Conservation (phyloP, 2,329 filamentous ascomycete species). For the Xylaria sp. region DNA sequence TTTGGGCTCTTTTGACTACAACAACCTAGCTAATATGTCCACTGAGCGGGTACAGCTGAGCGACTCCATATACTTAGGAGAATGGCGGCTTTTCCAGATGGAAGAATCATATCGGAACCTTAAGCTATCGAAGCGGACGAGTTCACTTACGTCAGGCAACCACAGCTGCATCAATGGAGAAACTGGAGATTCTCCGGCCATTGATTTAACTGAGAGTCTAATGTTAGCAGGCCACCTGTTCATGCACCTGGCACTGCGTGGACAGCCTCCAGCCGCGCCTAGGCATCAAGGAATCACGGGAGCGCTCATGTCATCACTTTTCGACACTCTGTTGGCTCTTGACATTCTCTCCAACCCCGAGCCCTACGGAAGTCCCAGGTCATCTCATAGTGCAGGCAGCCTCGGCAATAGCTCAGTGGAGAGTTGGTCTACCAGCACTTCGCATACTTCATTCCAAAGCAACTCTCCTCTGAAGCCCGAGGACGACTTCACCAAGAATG, state of each 20-base stretch:
- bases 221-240: constrained; percentile 49
- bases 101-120: constrained; percentile 43
- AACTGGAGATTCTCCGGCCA: constrained; percentile 28
- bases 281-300: constrained; percentile 48
- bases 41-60: constrained; percentile 48
- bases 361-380: constrained; percentile 33
- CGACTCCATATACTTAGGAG: constrained; percentile 50
- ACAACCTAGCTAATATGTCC: constrained; percentile 46
- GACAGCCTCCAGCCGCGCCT: constrained; percentile 48
- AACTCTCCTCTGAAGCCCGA: constrained; percentile 17
- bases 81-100: constrained; percentile 49
- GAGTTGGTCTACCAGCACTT: constrained; percentile 37
- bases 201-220: constrained; percentile 48
- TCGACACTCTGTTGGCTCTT: constrained; percentile 42
- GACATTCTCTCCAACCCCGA: constrained; percentile 45
- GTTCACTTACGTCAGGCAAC: constrained; percentile 36
- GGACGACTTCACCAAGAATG: constrained; percentile 47
- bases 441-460: constrained; percentile 33
- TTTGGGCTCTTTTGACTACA: constrained; percentile 50
- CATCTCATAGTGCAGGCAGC: constrained; percentile 35
- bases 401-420: constrained; percentile 34
- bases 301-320: constrained; percentile 47
- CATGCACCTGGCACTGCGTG: constrained; percentile 49
- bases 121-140: constrained; percentile 32
- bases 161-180: constrained; percentile 28